Percentiles rank a stretch among this genome's conserved stretches.
These are phyloP conservation scores for Pharus latifolius DNA, from an alignment of 176 grass and related monocot species.

Conservation along the genomic window DNA sequence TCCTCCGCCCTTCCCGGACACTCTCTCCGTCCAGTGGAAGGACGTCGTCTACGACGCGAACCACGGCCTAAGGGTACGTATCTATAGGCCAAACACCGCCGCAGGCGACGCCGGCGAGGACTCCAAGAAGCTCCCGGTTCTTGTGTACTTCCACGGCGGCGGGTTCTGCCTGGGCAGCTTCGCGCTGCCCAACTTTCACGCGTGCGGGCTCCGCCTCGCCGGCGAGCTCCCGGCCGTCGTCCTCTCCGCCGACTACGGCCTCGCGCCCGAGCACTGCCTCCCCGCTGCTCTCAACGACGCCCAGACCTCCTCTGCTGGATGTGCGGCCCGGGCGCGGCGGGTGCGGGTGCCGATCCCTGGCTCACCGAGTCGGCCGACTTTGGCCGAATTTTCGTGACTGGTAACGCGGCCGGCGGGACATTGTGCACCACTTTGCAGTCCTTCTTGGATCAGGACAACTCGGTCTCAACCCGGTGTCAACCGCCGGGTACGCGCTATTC, in stretches of 20 bases:
- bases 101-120: not conserved
- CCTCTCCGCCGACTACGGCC: conserved; percentile 55
- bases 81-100: not conserved
- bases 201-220: conserved; percentile 22
- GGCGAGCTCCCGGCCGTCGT: conserved; percentile 27
- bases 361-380: conserved; percentile 25
- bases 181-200: conserved; percentile 6
- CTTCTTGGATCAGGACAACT: not conserved
- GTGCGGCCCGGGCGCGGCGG: not conserved
- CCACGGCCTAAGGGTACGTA: conserved; percentile 13
- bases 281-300: conserved; percentile 47
- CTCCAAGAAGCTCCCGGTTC: conserved; percentile 10
- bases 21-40: not conserved
- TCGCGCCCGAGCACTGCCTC: conserved; percentile 49
- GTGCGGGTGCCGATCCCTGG: conserved; percentile 5
- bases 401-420: conserved; percentile 16
- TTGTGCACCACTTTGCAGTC: conserved; percentile 30
- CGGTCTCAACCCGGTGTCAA: conserved; percentile 12
- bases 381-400: conserved; percentile 7
- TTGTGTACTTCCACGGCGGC: conserved; percentile 35
- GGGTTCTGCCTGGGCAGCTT: conserved; percentile 20
- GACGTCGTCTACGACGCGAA: conserved; percentile 13
- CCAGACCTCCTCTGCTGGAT: conserved; percentile 6
- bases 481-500: conserved; percentile 36
- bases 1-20: not conserved